phyloP scores from a whole-genome alignment of 176 grass and related monocot genomes.

The Triticum turgidum region DNA sequence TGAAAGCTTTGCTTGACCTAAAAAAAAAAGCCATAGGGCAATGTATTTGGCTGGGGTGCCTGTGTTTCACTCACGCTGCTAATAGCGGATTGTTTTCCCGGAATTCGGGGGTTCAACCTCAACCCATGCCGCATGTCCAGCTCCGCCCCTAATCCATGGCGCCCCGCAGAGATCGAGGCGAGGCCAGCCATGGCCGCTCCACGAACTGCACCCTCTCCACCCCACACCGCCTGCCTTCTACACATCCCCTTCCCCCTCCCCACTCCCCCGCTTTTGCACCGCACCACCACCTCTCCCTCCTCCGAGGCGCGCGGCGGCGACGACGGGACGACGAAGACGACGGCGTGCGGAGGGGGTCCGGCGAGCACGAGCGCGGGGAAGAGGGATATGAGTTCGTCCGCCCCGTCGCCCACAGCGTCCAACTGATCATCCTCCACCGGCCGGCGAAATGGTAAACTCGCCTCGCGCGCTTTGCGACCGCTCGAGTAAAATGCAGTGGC shows the following conservation, averaged over 20 bases:
- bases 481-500: not conserved
- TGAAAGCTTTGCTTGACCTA: too few relatives aligned
- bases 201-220: conserved; percentile 31
- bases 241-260: conserved; percentile 32
- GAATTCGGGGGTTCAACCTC: not conserved
- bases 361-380: not conserved
- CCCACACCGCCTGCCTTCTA: conserved; percentile 26
- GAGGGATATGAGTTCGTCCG: conserved; percentile 21
- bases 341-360: not conserved
- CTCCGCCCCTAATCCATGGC: conserved; percentile 28
- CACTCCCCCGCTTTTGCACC: conserved; percentile 49
- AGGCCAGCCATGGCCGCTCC: conserved; percentile 40
- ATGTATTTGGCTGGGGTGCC: too few relatives aligned
- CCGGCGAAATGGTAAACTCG: conserved; percentile 40
- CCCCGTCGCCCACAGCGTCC: not conserved
- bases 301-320: not conserved
- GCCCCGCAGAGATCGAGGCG: conserved; percentile 53
- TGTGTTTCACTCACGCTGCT: too few relatives aligned
- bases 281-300: not conserved
- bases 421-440: conserved; percentile 12
- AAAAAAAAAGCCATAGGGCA: too few relatives aligned
- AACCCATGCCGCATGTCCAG: conserved; percentile 20
- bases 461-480: not conserved
- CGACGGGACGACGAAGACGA: not conserved
- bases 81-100: not conserved